Percentiles rank a stretch among this genome's conserved stretches.
phyloP scores from a whole-genome alignment of 2,329 filamentous ascomycete species.

The Tolypocladium endophyticum region DNA sequence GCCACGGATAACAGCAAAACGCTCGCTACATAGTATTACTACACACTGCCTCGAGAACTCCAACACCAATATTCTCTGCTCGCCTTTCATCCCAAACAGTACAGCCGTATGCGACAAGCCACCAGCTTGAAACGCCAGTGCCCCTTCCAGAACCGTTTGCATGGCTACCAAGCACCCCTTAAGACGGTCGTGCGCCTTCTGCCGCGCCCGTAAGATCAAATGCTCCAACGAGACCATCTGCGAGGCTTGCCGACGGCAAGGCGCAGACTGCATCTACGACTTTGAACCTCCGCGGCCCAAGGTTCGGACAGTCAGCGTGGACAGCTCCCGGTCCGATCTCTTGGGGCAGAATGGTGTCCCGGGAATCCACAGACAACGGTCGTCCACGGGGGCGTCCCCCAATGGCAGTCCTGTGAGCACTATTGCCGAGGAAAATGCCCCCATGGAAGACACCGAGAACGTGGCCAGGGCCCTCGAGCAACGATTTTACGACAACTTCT shows the following conservation, averaged over 20 bases:
- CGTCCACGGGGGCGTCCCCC: conserved; percentile 13
- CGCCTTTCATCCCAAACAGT: not conserved
- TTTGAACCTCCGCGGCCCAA: conserved; percentile 21
- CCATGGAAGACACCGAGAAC: conserved; percentile 11
- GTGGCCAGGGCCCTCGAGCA: conserved; percentile 19
- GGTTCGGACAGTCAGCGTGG: conserved; percentile 14
- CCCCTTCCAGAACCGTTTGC: not conserved
- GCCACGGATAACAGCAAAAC: not conserved
- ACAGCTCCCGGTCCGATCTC: conserved; percentile 10
- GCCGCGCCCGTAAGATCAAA: conserved; percentile 26
- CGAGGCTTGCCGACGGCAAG: conserved; percentile 24
- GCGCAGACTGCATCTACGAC: conserved; percentile 26
- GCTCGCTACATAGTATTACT: not conserved
- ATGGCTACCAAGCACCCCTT: conserved; percentile 22
- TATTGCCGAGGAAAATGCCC: conserved; percentile 10
- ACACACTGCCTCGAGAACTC: not conserved
- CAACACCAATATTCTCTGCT: not conserved
- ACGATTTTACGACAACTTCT: conserved; percentile 18
- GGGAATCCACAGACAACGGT: conserved; percentile 12
- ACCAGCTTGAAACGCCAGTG: not conserved
- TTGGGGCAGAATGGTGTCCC: conserved; percentile 6
- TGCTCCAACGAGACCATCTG: conserved; percentile 27
- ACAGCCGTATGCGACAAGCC: not conserved
- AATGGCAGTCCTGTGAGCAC: conserved; percentile 12
- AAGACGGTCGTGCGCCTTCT: conserved; percentile 24